A percentile compares a stretch with the other conserved stretches of the same genome.
Evolutionary conservation across 768 basidiomycete genomes (phyloP).

Genomic region (Pulveroboletus ravenelii): DNA sequence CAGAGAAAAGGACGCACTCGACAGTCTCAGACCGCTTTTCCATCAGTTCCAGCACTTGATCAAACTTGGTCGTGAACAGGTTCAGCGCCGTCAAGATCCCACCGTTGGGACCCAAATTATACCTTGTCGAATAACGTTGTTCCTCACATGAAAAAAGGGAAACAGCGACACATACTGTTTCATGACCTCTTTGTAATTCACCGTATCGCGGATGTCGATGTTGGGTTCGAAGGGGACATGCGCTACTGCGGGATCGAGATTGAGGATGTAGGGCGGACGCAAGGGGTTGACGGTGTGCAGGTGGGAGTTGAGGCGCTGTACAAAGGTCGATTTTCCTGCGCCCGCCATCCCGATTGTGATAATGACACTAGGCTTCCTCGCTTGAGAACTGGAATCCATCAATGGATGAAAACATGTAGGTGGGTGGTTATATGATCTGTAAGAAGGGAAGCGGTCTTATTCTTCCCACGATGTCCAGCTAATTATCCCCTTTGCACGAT

Average conservation of each 20-base stretch:
- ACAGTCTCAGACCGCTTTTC: slow-evolving; percentile 87
- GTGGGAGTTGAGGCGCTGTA: slow-evolving; percentile 91
- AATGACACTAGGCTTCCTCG: slow-evolving; percentile 68
- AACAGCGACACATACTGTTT: slow-evolving; percentile 79
- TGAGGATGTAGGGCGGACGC: slow-evolving; percentile 89
- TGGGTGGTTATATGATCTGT: too few relatives aligned
- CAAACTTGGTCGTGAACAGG: slow-evolving; percentile 97
- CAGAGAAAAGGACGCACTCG: slow-evolving; percentile 54
- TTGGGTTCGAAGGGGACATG: slow-evolving; percentile 92
- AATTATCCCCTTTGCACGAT: too few relatives aligned
- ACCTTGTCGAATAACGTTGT: slow-evolving; percentile 45
- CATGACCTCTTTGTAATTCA: slow-evolving; percentile 98
- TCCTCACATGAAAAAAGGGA: slow-evolving; percentile 16
- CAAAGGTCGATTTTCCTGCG: slow-evolving; percentile 95
- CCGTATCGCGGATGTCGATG: slow-evolving; percentile 96
- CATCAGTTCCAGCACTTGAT: slow-evolving; percentile 87
- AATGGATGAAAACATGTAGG: too few relatives aligned
- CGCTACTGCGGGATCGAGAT: slow-evolving; percentile 94
- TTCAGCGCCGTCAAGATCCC: slow-evolving; percentile 97
- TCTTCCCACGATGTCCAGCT: too few relatives aligned
- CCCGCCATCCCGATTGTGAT: slow-evolving; percentile 96
- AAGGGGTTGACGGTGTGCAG: slow-evolving; percentile 64
- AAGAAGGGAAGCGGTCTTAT: too few relatives aligned
- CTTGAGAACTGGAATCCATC: slow-evolving; percentile 3
- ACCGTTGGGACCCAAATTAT: slow-evolving; percentile 97